Percentiles rank a stretch among this genome's conserved stretches.
Conservation (phyloP, 306 rosid species). For the Trichosanthes cucumerina region DNA sequence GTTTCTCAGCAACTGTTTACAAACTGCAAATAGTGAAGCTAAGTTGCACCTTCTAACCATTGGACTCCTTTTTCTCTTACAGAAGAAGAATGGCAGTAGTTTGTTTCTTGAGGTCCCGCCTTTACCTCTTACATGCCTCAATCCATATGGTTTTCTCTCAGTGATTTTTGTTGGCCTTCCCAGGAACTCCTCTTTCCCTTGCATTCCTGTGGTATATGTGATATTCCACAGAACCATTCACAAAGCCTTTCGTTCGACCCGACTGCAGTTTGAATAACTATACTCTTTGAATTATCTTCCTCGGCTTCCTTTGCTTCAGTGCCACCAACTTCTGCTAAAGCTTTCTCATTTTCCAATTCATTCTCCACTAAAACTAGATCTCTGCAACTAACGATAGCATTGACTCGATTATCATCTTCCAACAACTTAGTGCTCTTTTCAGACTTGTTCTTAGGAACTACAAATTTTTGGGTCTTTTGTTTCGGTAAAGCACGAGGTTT, state of each 20-base stretch:
- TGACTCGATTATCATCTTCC: neutral
- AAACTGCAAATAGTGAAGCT: neutral
- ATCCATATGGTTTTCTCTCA: neutral
- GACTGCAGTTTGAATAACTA: neutral
- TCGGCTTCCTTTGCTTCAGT: neutral
- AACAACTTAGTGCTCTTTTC: neutral
- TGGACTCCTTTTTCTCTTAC: neutral
- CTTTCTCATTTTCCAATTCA: neutral
- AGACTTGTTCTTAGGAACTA: neutral
- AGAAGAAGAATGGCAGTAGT: neutral
- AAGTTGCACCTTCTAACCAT: slow-evolving; percentile 4
- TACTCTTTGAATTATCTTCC: neutral
- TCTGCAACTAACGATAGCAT: neutral
- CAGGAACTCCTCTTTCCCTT: neutral
- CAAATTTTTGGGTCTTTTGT: neutral
- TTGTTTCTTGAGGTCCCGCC: neutral
- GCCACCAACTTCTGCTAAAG: neutral
- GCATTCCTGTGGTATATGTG: neutral
- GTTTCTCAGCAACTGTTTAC: neutral
- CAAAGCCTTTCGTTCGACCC: neutral
- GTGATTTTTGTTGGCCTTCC: neutral
- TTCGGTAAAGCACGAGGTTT: neutral
- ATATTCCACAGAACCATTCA: neutral
- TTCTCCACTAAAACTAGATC: neutral
- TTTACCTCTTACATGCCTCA: neutral